A percentile compares a stretch with the other conserved stretches of the same genome.
Conservation (phyloP, 2,329 filamentous ascomycete genomes). For the Colletotrichum sp. region DNA sequence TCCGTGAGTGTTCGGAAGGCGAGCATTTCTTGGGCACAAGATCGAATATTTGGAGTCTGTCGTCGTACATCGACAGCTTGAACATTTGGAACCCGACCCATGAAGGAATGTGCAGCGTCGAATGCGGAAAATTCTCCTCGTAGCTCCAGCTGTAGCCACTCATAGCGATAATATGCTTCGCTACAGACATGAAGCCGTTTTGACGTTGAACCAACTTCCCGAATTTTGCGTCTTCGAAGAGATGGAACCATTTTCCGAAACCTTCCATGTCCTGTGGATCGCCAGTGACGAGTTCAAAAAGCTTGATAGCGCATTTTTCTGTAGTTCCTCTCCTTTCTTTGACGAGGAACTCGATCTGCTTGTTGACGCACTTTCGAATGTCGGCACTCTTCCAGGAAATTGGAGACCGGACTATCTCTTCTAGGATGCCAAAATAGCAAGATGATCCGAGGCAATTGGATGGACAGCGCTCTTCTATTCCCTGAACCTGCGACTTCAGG, state of each 20-base stretch:
- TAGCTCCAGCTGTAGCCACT: no score
- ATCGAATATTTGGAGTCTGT: neutral
- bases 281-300: neutral
- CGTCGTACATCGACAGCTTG: neutral
- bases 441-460: neutral
- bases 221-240: neutral
- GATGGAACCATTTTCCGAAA: neutral
- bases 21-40: no score
- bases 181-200: no score
- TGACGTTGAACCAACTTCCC: neutral
- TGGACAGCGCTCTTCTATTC: neutral
- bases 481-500: neutral
- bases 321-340: neutral
- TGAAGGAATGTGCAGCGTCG: neutral
- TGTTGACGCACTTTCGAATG: accelerated
- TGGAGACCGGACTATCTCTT: neutral
- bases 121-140: no score
- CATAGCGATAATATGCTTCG: no score
- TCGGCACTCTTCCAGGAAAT: neutral
- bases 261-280: accelerated
- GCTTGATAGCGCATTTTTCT: neutral
- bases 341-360: neutral
- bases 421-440: neutral
- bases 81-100: neutral
- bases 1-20: neutral